These are phyloP conservation scores for Ceratobasidium sp. DNA, from an alignment of 1,284 basidiomycete species.

Conservation along the genomic window DNA sequence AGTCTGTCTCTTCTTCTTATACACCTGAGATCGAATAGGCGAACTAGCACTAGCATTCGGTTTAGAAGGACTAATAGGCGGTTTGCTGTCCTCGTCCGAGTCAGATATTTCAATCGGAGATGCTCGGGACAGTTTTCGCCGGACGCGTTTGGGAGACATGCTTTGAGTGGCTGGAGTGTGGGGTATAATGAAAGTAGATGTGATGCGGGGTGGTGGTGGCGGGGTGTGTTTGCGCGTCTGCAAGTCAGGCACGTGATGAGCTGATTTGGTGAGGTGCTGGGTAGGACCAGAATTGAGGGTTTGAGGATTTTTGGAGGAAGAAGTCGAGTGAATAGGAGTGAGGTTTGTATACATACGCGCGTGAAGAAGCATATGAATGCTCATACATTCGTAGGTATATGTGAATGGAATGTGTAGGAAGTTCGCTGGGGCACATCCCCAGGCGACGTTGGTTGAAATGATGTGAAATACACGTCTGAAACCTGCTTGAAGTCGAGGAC, in stretches of 20 bases:
- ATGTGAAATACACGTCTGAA: no score
- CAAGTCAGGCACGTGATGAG: conserved; percentile 19
- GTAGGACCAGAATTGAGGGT: no score
- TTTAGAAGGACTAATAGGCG: not conserved
- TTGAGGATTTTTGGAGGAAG: no score
- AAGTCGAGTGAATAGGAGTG: no score
- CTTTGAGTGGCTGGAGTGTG: not conserved
- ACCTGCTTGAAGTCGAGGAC: no score
- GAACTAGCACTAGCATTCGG: not conserved
- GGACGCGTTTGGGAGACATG: not conserved
- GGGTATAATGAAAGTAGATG: not conserved
- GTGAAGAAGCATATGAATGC: no score
- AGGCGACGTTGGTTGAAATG: no score
- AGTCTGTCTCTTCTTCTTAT: conserved; percentile 1
- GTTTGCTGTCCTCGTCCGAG: not conserved
- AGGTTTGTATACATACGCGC: no score
- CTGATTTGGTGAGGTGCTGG: not conserved
- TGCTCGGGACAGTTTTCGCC: not conserved
- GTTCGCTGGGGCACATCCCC: no score
- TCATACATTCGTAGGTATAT: no score
- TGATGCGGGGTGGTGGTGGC: not conserved
- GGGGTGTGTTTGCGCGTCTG: not conserved
- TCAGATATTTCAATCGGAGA: not conserved
- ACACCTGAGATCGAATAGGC: not conserved
- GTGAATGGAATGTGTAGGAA: no score